Conservation (phyloP, 306 rosid species). For the Vigna angularis region DNA sequence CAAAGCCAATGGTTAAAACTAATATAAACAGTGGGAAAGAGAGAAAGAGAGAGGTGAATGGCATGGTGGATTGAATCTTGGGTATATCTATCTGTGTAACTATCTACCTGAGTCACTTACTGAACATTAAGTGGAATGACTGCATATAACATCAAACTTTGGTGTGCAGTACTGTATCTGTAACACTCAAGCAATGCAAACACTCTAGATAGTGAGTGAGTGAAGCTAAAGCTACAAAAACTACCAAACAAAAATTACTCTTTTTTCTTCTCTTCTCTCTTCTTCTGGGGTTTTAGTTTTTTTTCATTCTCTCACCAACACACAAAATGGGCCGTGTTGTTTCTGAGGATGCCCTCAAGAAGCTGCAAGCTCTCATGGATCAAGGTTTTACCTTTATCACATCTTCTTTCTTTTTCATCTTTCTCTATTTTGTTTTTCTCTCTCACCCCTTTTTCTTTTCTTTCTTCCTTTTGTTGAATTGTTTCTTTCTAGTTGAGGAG, state of each 20-base stretch:
- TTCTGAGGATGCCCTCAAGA: constrained; percentile 77
- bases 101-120: constrained; percentile 2
- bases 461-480: constrained; percentile 19
- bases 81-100: neutral
- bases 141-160: constrained; percentile 7
- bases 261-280: neutral
- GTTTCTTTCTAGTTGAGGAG: constrained; percentile 62
- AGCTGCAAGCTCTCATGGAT: constrained; percentile 74
- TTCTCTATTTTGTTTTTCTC: neutral
- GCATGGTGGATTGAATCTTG: neutral
- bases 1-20: neutral
- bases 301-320: constrained; percentile 9
- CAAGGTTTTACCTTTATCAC: constrained; percentile 61
- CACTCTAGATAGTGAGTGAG: constrained; percentile 5
- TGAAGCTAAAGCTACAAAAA: constrained; percentile 37
- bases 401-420: constrained; percentile 2
- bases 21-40: neutral
- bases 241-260: neutral
- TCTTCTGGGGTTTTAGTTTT: neutral
- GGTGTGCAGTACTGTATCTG: constrained; percentile 18
- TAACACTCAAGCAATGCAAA: constrained; percentile 25
- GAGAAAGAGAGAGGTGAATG: neutral
- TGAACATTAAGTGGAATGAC: neutral
- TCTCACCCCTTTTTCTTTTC: neutral
- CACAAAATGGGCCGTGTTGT: constrained; percentile 66